These are phyloP conservation scores for Penicillium polonicum DNA, from an alignment of 2,329 filamentous ascomycete species.

Conservation along the genomic window DNA sequence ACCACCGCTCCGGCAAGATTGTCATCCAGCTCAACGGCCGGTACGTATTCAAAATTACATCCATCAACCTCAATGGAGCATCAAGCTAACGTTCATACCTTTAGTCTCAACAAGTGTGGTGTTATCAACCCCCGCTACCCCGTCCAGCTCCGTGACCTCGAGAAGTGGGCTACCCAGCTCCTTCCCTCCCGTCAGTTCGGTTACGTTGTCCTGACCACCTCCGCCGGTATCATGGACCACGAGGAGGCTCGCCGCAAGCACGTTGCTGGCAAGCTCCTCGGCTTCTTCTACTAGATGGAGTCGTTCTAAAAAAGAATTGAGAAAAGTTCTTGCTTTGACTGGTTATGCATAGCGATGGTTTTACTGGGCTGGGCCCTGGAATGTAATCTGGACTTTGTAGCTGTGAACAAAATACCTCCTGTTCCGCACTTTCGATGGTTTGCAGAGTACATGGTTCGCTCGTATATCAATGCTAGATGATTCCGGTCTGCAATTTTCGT, in stretches of 20 bases:
- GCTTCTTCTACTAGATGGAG: conserved; percentile 89
- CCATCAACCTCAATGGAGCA: neutral
- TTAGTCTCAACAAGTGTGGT: conserved; percentile 90
- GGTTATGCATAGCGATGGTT: conserved; percentile 21
- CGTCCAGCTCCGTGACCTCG: conserved; percentile 93
- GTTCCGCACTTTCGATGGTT: conserved; percentile 19
- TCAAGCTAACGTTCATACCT: conserved; percentile 13
- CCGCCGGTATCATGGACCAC: conserved; percentile 99
- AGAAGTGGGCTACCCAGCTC: conserved; percentile 99
- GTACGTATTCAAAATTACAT: conserved; percentile 35
- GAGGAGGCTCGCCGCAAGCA: conserved; percentile 99
- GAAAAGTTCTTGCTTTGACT: conserved; percentile 32
- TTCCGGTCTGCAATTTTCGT: conserved; percentile 18
- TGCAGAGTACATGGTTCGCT: conserved; percentile 26
- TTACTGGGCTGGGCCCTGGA: conserved; percentile 24
- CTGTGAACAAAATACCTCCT: conserved; percentile 20
- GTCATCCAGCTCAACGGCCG: conserved; percentile 99
- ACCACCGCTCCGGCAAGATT: conserved; percentile 99
- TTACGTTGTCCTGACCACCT: conserved; percentile 98
- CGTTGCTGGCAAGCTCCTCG: conserved; percentile 98
- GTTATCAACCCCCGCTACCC: conserved; percentile 99
- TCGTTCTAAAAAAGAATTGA: conserved; percentile 25
- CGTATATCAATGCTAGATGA: conserved; percentile 22
- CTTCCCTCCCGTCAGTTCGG: conserved; percentile 99
- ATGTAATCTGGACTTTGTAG: conserved; percentile 26